These are phyloP conservation scores for Leccinum ponderosum DNA, from an alignment of 1,284 basidiomycete species.

Conservation along the genomic window DNA sequence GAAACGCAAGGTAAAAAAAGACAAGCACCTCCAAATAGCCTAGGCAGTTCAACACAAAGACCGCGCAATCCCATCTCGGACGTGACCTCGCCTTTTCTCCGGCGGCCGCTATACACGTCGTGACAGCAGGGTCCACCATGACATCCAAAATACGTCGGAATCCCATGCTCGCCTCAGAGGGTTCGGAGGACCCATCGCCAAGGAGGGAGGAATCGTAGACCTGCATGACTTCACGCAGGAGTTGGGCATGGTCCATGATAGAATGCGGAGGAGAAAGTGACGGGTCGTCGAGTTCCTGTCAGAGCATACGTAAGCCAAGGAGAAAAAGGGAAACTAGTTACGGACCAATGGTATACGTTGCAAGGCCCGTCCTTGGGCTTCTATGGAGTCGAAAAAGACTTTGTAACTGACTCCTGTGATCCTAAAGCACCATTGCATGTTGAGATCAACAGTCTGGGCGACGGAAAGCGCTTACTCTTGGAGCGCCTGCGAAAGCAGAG, in stretches of 20 bases:
- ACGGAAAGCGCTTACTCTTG: conserved; percentile 62
- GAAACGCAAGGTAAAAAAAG: neutral
- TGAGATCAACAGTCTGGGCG: neutral
- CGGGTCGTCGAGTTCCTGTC: conserved; percentile 72
- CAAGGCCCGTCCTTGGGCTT: conserved; percentile 77
- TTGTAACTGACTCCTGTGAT: conserved; percentile 80
- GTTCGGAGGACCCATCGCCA: conserved; percentile 44
- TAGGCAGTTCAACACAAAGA: conserved; percentile 85
- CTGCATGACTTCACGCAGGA: conserved; percentile 84
- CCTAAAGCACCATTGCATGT: conserved; percentile 40
- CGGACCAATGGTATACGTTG: conserved; percentile 71
- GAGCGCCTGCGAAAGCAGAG: conserved; percentile 75
- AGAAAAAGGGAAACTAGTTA: conserved; percentile 1
- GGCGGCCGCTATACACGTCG: conserved; percentile 70
- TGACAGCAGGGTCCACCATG: conserved; percentile 80
- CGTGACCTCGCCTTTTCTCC: conserved; percentile 61
- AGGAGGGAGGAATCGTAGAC: conserved; percentile 86
- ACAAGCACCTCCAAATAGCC: conserved; percentile 68
- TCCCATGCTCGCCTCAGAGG: conserved; percentile 12
- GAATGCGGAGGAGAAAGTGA: conserved; percentile 76
- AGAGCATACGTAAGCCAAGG: neutral
- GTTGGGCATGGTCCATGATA: conserved; percentile 80
- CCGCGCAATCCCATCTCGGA: conserved; percentile 73
- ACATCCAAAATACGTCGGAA: conserved; percentile 73
- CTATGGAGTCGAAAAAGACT: conserved; percentile 84